These are phyloP conservation scores for Tarenaya hassleriana DNA, from an alignment of 345 rosid genomes.

Conservation along the genomic window DNA sequence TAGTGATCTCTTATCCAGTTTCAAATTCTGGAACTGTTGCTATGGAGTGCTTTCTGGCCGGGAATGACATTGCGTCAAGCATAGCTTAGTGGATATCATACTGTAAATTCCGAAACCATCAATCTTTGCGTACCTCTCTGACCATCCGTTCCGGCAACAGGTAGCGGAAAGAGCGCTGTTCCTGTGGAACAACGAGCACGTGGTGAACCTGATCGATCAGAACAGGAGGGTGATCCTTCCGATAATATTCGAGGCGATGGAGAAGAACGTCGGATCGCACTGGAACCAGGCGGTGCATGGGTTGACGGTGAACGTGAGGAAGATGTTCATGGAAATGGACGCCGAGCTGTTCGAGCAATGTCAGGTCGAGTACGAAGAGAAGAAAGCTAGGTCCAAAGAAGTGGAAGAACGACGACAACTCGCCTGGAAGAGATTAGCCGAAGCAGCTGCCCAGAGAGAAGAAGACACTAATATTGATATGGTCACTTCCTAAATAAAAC, in stretches of 20 bases:
- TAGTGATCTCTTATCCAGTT: conserved; percentile 2
- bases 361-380: conserved; percentile 52
- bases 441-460: conserved; percentile 41
- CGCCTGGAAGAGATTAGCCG: conserved; percentile 67
- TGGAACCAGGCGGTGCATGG: conserved; percentile 88
- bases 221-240: conserved; percentile 68
- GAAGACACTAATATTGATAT: conserved; percentile 30
- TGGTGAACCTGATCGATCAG: conserved; percentile 70
- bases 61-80: too few relatives aligned
- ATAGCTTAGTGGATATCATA: too few relatives aligned
- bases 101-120: too few relatives aligned
- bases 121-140: conserved; percentile 7
- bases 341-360: conserved; percentile 72
- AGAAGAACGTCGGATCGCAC: conserved; percentile 61
- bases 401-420: conserved; percentile 47
- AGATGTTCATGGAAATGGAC: conserved; percentile 68
- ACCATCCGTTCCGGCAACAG: conserved; percentile 26
- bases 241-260: conserved; percentile 64
- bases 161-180: conserved; percentile 83
- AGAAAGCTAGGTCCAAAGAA: conserved; percentile 33
- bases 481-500: conserved; percentile 21
- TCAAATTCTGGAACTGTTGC: too few relatives aligned
- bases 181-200: conserved; percentile 89
- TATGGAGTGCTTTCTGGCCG: neutral
- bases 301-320: conserved; percentile 64